Percentiles rank a stretch among this genome's conserved stretches.
These are phyloP conservation scores for Nothophoma quercina DNA, from an alignment of 2,329 filamentous ascomycete species.

Conservation along the genomic window DNA sequence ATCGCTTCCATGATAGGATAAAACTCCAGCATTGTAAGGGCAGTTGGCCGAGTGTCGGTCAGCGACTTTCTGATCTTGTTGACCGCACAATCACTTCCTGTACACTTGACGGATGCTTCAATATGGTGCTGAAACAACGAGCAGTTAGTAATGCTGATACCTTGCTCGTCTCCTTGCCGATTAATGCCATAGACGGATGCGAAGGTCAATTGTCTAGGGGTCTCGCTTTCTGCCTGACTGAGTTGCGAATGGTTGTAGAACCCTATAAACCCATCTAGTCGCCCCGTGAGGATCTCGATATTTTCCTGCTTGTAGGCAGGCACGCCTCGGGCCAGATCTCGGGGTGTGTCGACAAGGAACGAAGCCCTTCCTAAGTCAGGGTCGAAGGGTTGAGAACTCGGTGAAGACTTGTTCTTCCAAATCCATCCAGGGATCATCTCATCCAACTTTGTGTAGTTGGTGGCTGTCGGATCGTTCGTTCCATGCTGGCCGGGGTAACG, in stretches of 20 bases:
- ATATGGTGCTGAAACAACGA: slow-evolving; percentile 30
- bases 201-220: slow-evolving; percentile 19
- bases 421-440: slow-evolving; percentile 27
- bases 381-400: slow-evolving; percentile 17
- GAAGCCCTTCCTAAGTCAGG: slow-evolving; percentile 5
- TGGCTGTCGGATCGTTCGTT: neutral
- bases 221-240: slow-evolving; percentile 3
- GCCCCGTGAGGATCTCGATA: slow-evolving; percentile 6
- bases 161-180: neutral
- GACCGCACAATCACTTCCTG: slow-evolving; percentile 16
- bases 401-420: slow-evolving; percentile 27
- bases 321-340: neutral
- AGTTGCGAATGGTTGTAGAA: slow-evolving; percentile 21
- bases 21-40: slow-evolving; percentile 32
- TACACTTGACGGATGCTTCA: slow-evolving; percentile 32
- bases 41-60: slow-evolving; percentile 19
- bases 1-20: slow-evolving; percentile 5
- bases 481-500: slow-evolving; percentile 9
- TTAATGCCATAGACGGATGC: slow-evolving; percentile 19
- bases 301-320: neutral
- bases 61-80: slow-evolving; percentile 27
- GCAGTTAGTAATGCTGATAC: slow-evolving; percentile 32
- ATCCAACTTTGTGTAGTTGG: slow-evolving; percentile 24
- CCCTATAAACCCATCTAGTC: slow-evolving; percentile 32
- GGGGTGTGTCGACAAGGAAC: slow-evolving; percentile 39